Percentiles rank a stretch among this genome's conserved stretches.
Conservation (phyloP, 352 stramenopile species). For the Pythium vanterpoolii region DNA sequence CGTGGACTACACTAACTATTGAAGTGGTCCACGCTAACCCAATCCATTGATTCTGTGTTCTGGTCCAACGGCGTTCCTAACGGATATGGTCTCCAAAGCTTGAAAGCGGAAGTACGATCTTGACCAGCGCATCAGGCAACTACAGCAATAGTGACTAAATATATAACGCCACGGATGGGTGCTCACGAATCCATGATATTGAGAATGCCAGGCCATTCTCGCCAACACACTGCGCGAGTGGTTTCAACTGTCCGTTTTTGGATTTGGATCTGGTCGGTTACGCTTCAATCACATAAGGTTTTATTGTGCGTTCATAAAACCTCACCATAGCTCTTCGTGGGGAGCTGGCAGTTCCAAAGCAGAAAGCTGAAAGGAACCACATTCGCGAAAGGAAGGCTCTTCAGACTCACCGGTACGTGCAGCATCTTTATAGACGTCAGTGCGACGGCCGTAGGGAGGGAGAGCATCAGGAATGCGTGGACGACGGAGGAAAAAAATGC, state of each 20-base stretch:
- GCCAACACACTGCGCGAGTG: background rate
- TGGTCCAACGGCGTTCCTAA: background rate
- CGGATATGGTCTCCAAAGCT: background rate
- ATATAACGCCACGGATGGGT: too few relatives aligned
- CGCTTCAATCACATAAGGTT: slow-evolving; percentile 6
- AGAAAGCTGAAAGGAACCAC: slow-evolving; percentile 8
- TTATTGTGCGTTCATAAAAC: slow-evolving; percentile 8
- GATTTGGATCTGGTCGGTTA: background rate
- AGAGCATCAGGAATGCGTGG: background rate
- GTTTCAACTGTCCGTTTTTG: slow-evolving; percentile 4
- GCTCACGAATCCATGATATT: too few relatives aligned
- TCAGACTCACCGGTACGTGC: slow-evolving; percentile 5
- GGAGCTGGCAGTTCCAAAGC: background rate
- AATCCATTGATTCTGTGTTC: background rate
- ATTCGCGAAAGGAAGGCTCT: slow-evolving; percentile 14
- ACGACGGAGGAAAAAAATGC: background rate
- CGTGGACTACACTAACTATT: slow-evolving; percentile 8
- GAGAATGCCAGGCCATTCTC: too few relatives aligned
- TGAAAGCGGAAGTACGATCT: background rate
- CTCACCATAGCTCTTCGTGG: slow-evolving; percentile 12
- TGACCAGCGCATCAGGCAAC: background rate
- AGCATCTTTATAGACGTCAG: background rate
- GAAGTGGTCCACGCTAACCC: background rate
- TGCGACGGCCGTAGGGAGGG: background rate
- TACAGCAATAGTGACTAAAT: background rate